Percentiles rank a stretch among this genome's conserved stretches.
Conservation (phyloP, 768 basidiomycete species). For the Psilocybe sp. region DNA sequence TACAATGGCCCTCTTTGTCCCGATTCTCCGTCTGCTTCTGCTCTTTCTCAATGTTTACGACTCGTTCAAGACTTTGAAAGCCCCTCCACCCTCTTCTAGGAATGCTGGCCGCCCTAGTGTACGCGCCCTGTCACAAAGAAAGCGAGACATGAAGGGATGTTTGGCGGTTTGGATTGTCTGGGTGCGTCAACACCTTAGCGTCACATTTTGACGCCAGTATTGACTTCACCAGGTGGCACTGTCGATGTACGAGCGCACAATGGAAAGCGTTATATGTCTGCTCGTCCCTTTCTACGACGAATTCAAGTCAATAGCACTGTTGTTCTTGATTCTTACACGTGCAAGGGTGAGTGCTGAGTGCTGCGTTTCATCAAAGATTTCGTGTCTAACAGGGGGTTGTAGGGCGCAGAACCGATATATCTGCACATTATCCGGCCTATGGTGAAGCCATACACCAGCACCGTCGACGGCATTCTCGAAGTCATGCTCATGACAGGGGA, state of each 20-base stretch:
- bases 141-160: constrained; percentile 83
- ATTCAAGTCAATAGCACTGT: constrained; percentile 67
- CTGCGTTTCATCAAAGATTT: not conserved
- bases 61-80: constrained; percentile 79
- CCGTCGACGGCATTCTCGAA: constrained; percentile 66
- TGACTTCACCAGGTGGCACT: constrained; percentile 56
- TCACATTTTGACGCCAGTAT: constrained; percentile 3
- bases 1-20: constrained; percentile 68
- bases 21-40: constrained; percentile 63
- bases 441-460: constrained; percentile 67
- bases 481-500: constrained; percentile 63
- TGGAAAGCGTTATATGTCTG: constrained; percentile 63
- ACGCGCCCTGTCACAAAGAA: constrained; percentile 70
- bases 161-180: constrained; percentile 85
- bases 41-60: constrained; percentile 80
- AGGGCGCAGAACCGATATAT: constrained; percentile 87
- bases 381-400: not conserved
- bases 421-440: constrained; percentile 78
- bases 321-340: constrained; percentile 76
- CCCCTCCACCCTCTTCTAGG: constrained; percentile 50
- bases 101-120: constrained; percentile 62
- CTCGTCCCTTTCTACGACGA: constrained; percentile 85
- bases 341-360: constrained; percentile 51
- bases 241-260: constrained; percentile 60
- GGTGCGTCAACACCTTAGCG: constrained; percentile 41